Base-by-base conservation (phyloP, 2,329 filamentous ascomycete species). In the Talaromyces rugulosus region DNA sequence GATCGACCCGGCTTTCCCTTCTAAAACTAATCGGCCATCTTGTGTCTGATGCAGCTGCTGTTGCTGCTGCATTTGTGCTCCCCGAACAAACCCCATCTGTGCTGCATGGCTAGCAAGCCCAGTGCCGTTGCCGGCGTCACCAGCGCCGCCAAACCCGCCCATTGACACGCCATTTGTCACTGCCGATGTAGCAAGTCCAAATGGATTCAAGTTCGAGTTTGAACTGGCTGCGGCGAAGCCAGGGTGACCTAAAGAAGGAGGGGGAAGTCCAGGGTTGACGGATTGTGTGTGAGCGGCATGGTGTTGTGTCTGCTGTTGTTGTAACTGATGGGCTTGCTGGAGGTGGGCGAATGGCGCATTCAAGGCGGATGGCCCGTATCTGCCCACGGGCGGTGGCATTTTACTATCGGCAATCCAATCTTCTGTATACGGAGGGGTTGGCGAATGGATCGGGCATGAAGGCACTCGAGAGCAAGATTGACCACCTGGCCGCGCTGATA, bases 71-170 rank as follows among this genome's bases (percentile, higher is more conserved):
- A 88, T 85, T 71, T 75, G 82, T 75, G 80, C 89, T 75, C 88
- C 89, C 72, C 94, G 88, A 62, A 89, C 86, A 74, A 97, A 97
- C 6, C 91, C 89, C 84, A 95, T 90, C 71, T 94, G 87, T 63
- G 91, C 92, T 65, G 91, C 92, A 75, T 96, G 91, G 75, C 91
- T 94, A 34, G 88, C 91, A 58, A 96, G 85, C 1, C 92, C 91
- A 23, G 90, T 89, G 62, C 81, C 80, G 28, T 82, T 82, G 60
- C 80, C 78, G 54, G 78, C 78, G 65, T 87, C 87, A 2, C 84
- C 84, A 67, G 82, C 85, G 65, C 78, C 84, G 61, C 78, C 85
- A 63, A 77, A 78, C 83, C 80, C 80, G 62, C 82, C 84, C 65
- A 81, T 85, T 56, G 83, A 84, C 62, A 87, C 79, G 57, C 83